Percentiles rank a stretch among this genome's conserved stretches.
phyloP scores from a whole-genome alignment of 208 protist genomes.

The Trypanosoma platydactyli region DNA sequence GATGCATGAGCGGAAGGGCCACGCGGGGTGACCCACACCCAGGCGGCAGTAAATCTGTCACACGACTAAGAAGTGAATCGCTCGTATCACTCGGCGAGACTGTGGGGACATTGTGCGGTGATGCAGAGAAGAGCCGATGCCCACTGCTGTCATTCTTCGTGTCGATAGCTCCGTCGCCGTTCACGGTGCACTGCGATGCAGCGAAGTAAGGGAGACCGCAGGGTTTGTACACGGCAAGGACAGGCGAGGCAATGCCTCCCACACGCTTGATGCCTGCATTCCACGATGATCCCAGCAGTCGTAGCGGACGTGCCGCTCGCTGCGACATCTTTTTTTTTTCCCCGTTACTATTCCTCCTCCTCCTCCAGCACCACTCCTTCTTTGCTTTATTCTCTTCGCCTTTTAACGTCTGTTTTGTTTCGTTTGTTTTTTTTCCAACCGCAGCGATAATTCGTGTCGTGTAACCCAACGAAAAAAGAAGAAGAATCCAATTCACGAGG shows the following conservation, averaged over 20 bases:
- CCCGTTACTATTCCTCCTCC: background rate
- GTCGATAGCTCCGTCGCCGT: too few relatives aligned
- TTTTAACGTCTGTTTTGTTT: background rate
- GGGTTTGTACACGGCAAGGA: conserved; percentile 60
- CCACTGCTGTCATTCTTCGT: conserved; percentile 7
- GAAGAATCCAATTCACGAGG: background rate
- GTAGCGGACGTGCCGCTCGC: conserved; percentile 49
- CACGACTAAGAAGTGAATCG: conserved; percentile 52
- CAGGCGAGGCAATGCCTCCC: background rate
- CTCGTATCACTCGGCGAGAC: conserved; percentile 37
- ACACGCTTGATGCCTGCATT: background rate
- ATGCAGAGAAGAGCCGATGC: conserved; percentile 13
- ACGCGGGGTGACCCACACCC: conserved; percentile 29
- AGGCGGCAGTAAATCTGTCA: conserved; percentile 44
- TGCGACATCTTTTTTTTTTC: conserved; percentile 39
- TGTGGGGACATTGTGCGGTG: background rate
- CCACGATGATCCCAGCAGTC: conserved; percentile 43
- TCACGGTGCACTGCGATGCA: conserved; percentile 41
- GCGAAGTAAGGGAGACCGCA: conserved; percentile 62
- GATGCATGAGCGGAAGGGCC: conserved; percentile 33
- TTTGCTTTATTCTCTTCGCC: too few relatives aligned
- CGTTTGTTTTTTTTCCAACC: background rate
- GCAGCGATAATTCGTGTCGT: background rate
- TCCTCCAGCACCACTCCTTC: too few relatives aligned
- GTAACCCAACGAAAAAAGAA: conserved; percentile 1